Base-by-base conservation (phyloP, 257 asterid species). In the Capsicum chinense region DNA sequence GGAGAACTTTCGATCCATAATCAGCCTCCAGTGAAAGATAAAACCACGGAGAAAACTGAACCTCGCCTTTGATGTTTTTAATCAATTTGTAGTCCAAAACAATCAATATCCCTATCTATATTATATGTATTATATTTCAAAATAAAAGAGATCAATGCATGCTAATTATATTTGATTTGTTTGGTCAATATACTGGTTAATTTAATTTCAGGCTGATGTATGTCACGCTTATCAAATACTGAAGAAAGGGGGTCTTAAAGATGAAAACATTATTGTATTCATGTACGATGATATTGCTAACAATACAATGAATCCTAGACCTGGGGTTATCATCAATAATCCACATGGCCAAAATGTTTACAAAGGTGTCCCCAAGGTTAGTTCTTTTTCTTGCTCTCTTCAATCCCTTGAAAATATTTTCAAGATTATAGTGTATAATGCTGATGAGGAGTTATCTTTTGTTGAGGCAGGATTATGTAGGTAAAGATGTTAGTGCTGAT, bases 241-340 rank as follows among this genome's bases (percentile, higher is more conserved):
- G 7, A 94, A 90, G 91, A 89, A 64, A 86, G 98, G 98, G 9
- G 99, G 99, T 81, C 91, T 96, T 56, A 96, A 92, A 85, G 98
- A 96, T 82, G 99, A 96, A 68, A 96, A 96, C 33, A 96, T 95
- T 59, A 81, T 95, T 62, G 98, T 94, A 37, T 90, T 95, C 82
- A 95, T 94, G 97, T 93, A 93, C 39, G 99, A 96, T 86, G 99
- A 96, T 86, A 93, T 96, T 86, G 99, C 99, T 74, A 74, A 91
- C 85, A 83, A 92, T 57, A 64, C 5, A 9, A 95, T 92, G 88
- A 96, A 96, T 82, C 99, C 98, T 12, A 91, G 97, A 85, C 97
- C 91, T 17, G 98, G 99, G 81, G 94, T 94, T 83, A 86, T 96
- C 90, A 96, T 96, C 81, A 96, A 96, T 87, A 93, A 85, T 67